These are phyloP conservation scores for Candida montana DNA, from an alignment of 805 yeast species.

Conservation along the genomic window DNA sequence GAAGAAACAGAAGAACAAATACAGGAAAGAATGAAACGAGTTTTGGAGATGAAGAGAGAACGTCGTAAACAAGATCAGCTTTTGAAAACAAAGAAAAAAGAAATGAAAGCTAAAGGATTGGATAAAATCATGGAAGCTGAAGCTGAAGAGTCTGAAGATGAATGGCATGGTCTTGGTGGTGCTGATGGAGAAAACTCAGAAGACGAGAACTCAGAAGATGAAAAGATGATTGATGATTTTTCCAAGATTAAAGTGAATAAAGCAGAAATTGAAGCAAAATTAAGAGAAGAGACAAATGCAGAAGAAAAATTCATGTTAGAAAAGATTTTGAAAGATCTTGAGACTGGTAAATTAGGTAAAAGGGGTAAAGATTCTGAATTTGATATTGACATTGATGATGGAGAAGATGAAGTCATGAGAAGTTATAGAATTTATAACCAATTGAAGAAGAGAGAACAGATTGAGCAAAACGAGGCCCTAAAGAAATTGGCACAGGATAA, in stretches of 20 bases:
- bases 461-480: slow-evolving; percentile 42
- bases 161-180: slow-evolving; percentile 81
- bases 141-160: slow-evolving; percentile 88
- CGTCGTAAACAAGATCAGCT: slow-evolving; percentile 21
- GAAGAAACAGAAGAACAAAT: slow-evolving; percentile 18
- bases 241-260: slow-evolving; percentile 52
- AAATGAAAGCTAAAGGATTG: slow-evolving; percentile 54
- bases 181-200: slow-evolving; percentile 47
- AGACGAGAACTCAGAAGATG: slow-evolving; percentile 69
- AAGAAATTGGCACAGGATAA: slow-evolving; percentile 46
- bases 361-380: slow-evolving; percentile 46
- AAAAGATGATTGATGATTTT: slow-evolving; percentile 69
- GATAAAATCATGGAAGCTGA: slow-evolving; percentile 66
- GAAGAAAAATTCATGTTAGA: slow-evolving; percentile 60
- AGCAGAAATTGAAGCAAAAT: slow-evolving; percentile 50
- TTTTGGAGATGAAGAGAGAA: slow-evolving; percentile 4
- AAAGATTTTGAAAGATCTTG: slow-evolving; percentile 63
- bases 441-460: slow-evolving; percentile 36
- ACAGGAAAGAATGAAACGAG: slow-evolving; percentile 16
- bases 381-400: slow-evolving; percentile 67
- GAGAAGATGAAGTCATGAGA: slow-evolving; percentile 56
- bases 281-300: slow-evolving; percentile 55
- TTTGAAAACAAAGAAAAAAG: slow-evolving; percentile 34
- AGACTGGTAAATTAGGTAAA: slow-evolving; percentile 64
- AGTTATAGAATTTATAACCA: slow-evolving; percentile 21